Percentiles rank a stretch among this genome's conserved stretches.
Conservation (phyloP, 805 yeast species). For the Metschnikowia arizonensis region DNA sequence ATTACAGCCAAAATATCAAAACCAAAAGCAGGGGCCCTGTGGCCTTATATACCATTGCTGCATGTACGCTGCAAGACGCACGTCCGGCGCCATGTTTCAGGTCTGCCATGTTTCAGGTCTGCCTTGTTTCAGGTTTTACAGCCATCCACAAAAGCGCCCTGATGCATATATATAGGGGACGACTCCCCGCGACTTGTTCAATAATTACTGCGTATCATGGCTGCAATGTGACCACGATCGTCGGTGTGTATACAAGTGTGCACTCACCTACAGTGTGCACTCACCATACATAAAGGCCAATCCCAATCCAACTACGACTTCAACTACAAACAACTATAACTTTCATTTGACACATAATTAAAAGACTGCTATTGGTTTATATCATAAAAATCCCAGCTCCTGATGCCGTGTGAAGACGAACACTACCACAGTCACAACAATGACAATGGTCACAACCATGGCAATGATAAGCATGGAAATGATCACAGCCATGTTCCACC, state of each 20-base stretch:
- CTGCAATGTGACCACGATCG: not conserved
- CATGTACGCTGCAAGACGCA: slow-evolving; percentile 5
- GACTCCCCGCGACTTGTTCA: not conserved
- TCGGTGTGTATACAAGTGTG: slow-evolving; percentile 2
- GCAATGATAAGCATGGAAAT: slow-evolving; percentile 26
- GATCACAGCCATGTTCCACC: slow-evolving; percentile 49
- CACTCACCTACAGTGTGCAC: not conserved
- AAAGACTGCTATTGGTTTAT: too few species aligned
- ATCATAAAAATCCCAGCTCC: too few species aligned
- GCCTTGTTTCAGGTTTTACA: slow-evolving; percentile 4
- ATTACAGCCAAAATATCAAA: not conserved
- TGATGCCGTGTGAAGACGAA: slow-evolving; percentile 15
- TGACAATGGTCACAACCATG: not conserved
- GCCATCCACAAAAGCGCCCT: slow-evolving; percentile 2
- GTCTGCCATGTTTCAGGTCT: too few species aligned
- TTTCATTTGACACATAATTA: too few species aligned
- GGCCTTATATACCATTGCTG: not conserved
- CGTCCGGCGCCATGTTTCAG: slow-evolving; percentile 4
- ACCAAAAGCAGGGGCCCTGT: not conserved
- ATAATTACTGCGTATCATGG: not conserved
- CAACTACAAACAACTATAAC: too few species aligned
- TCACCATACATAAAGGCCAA: not conserved
- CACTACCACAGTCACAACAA: slow-evolving; percentile 11
- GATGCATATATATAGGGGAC: not conserved
- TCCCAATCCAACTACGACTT: not conserved